Evolutionary conservation across 768 basidiomycete species (phyloP), one percentile per base, ranked within the genome.

Genomic region (Royoungia palumana): DNA sequence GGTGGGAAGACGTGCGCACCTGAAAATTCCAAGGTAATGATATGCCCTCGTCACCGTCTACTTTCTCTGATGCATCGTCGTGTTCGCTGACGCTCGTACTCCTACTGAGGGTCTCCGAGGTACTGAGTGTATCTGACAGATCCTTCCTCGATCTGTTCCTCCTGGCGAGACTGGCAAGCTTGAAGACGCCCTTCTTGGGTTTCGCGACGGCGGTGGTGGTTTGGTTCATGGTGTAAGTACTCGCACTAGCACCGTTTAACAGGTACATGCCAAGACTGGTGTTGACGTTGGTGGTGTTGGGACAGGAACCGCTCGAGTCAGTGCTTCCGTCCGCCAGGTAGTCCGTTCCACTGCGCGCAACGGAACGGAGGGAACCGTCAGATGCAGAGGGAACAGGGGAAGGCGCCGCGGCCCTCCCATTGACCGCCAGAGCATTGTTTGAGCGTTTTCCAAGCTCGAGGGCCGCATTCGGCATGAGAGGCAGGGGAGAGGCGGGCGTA

Each of bases 11-110:
- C 2, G 20, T 12, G 42, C 59, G 39, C 61, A 81, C 85, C 76
- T 84, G 83, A 51, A 89, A 87, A 62, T 87, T 87, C 80, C 82
- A 88, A 5, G 87, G 87, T 52, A 71, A 53, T 0, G 85, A 82
- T 36, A 89, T 85, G 21, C 74, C 76, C 16, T 81, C 78, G 54
- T 88, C 85, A 6, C 77, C 79, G 1, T 59, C 60, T 4, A 54
- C 20, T 5, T 22, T 47, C 3, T 7, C 47, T 37, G 41, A 17
- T 3, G 24, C 4, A 28, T 13, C 22, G 8, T 53, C 61, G 8
- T 43, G 47, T 41, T 54, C 61, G 12, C 50, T 47, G 17, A 43
- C 36, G 36, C 58, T 65, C 16, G 46, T 14, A 12, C 28, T 42
- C 40, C 50, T 52, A 16, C 47, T 49, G 37, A 43, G 41, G 20